A percentile compares a stretch with the other conserved stretches of the same genome.
These are phyloP conservation scores for Anaeramoeba flamelloides DNA, from an alignment of 78 protist species.

Conservation along the genomic window DNA sequence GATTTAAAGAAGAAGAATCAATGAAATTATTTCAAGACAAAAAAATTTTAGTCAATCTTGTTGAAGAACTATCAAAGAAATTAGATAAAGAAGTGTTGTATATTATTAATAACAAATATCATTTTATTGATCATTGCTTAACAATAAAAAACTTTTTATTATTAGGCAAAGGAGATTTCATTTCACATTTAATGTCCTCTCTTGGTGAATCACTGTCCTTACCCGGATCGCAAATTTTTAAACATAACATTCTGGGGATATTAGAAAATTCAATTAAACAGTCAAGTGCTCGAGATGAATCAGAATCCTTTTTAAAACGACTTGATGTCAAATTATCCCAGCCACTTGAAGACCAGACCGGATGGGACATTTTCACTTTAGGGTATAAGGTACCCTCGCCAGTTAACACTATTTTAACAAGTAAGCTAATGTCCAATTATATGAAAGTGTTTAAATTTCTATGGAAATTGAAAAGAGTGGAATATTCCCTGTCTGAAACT, in stretches of 20 bases:
- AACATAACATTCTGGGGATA: not conserved
- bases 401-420: not conserved
- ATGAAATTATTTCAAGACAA: too few species aligned
- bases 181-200: not conserved
- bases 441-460: not conserved
- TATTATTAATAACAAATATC: not conserved
- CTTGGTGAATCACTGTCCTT: not conserved
- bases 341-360: not conserved
- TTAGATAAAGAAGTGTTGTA: not conserved
- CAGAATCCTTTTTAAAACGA: not conserved
- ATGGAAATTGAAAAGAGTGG: not conserved
- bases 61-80: too few species aligned
- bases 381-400: not conserved
- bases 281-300: not conserved
- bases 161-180: not conserved
- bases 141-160: not conserved
- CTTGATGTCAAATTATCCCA: not conserved
- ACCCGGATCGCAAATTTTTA: not conserved
- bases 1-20: too few species aligned
- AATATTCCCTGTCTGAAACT: not conserved
- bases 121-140: not conserved
- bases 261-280: not conserved
- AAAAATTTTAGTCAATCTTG: too few species aligned
- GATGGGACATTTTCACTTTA: not conserved
- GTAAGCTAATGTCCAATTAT: not conserved